phyloP scores from a whole-genome alignment of 1,284 basidiomycete species.

The Puccinia polysora region DNA sequence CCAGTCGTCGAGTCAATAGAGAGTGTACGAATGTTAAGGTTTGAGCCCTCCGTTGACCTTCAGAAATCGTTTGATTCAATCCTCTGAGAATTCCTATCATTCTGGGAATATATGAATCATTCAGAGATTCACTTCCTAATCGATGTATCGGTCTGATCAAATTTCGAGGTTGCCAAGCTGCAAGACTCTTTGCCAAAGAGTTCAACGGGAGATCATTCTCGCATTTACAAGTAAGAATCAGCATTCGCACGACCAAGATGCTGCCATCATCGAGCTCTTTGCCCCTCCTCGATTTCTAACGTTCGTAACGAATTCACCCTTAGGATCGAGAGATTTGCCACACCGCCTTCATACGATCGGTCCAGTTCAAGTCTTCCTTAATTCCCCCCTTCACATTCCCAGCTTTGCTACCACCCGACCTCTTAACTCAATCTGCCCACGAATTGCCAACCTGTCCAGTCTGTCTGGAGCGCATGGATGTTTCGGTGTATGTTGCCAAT shows the following conservation, averaged over 20 bases:
- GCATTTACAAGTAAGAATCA: constrained; percentile 71
- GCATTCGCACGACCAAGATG: constrained; percentile 74
- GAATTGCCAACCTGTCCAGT: constrained; percentile 97
- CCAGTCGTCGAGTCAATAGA: constrained; percentile 79
- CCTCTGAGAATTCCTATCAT: neutral
- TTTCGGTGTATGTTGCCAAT: constrained; percentile 61
- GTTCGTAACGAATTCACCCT: neutral
- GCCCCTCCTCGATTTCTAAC: constrained; percentile 68
- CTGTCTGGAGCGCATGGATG: constrained; percentile 92
- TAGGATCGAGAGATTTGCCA: constrained; percentile 73
- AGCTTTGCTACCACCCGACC: constrained; percentile 53
- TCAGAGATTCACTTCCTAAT: constrained; percentile 71
- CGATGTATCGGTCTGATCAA: constrained; percentile 84
- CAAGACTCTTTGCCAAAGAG: constrained; percentile 76
- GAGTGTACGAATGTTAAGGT: constrained; percentile 84
- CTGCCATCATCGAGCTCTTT: constrained; percentile 78
- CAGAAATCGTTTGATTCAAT: constrained; percentile 30
- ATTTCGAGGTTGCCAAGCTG: constrained; percentile 70
- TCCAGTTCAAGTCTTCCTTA: constrained; percentile 71
- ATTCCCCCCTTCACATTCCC: constrained; percentile 60
- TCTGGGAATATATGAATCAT: neutral
- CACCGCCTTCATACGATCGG: constrained; percentile 68
- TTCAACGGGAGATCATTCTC: constrained; percentile 87
- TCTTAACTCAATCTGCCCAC: constrained; percentile 42
- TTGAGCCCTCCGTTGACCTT: constrained; percentile 48